These are phyloP conservation scores for Holtermanniella nyarrowii DNA, from an alignment of 768 basidiomycete genomes.

Conservation along the genomic window DNA sequence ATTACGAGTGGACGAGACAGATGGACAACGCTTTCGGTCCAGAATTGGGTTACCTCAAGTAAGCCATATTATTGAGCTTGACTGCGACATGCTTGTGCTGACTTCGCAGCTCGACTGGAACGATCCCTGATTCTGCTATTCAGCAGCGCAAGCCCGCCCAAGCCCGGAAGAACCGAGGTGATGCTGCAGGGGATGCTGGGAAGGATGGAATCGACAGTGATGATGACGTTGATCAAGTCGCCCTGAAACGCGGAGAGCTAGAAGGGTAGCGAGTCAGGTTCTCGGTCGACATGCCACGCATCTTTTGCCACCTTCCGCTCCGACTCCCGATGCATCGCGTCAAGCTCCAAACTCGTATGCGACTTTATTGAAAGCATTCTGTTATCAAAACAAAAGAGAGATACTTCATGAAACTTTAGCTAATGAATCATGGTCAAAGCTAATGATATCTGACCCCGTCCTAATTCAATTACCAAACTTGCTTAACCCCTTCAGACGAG, in stretches of 20 bases:
- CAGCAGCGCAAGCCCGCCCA: too few relatives aligned
- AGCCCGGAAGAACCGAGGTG: too few relatives aligned
- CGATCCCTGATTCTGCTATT: neutral
- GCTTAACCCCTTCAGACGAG: neutral
- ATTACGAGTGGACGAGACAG: constrained; percentile 33
- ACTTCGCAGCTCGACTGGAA: neutral
- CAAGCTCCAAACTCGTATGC: too few relatives aligned
- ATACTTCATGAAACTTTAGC: too few relatives aligned
- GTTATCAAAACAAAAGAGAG: too few relatives aligned
- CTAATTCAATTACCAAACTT: neutral
- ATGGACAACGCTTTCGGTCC: constrained; percentile 19
- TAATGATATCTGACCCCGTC: neutral
- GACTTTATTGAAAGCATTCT: too few relatives aligned
- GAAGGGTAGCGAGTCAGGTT: too few relatives aligned
- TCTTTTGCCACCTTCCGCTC: too few relatives aligned
- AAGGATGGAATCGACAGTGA: constrained; percentile 47
- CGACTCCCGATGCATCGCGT: too few relatives aligned
- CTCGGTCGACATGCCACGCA: too few relatives aligned
- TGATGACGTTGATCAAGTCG: constrained; percentile 38
- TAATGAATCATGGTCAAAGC: too few relatives aligned
- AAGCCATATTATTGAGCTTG: constrained; percentile 45
- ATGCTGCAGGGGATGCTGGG: too few relatives aligned
- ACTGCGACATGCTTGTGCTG: neutral
- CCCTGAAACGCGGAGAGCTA: constrained; percentile 44
- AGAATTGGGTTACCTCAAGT: constrained; percentile 66